Conservation (phyloP, 768 basidiomycete genomes). For the Lactarius deliciosus region DNA sequence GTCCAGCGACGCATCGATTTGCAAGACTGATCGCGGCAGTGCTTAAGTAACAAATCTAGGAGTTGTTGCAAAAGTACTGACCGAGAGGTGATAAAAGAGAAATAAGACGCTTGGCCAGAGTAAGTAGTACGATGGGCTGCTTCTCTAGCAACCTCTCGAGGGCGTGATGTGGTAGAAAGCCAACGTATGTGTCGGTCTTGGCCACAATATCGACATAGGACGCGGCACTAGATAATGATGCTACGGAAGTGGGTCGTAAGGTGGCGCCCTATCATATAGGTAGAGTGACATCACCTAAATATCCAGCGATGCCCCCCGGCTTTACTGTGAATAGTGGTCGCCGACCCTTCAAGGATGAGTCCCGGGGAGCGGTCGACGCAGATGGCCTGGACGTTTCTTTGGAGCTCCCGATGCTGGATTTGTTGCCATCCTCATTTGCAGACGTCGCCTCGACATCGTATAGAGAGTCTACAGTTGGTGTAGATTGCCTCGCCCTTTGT, state of each 20-base stretch:
- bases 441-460: slow-evolving; percentile 26
- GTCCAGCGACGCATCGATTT: slow-evolving; percentile 95
- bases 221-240: slow-evolving; percentile 86
- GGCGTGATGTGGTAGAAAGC: slow-evolving; percentile 86
- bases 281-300: slow-evolving; percentile 60
- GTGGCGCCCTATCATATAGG: not conserved
- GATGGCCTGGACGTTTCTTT: slow-evolving; percentile 16
- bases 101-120: slow-evolving; percentile 93
- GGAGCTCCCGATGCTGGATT: slow-evolving; percentile 22
- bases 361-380: slow-evolving; percentile 36
- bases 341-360: slow-evolving; percentile 48
- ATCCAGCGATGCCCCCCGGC: slow-evolving; percentile 96
- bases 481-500: slow-evolving; percentile 22
- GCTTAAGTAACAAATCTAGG: not conserved
- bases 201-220: slow-evolving; percentile 97
- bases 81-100: slow-evolving; percentile 91
- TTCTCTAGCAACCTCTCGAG: slow-evolving; percentile 90
- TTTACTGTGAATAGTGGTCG: slow-evolving; percentile 85
- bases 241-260: slow-evolving; percentile 39
- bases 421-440: slow-evolving; percentile 22
- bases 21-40: slow-evolving; percentile 61
- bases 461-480: slow-evolving; percentile 18
- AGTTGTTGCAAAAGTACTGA: slow-evolving; percentile 37
- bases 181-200: slow-evolving; percentile 98
- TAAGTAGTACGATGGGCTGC: slow-evolving; percentile 91